Base-by-base conservation (phyloP, 495 filamentous ascomycete genomes). In the Hyaloscypha bicolor region DNA sequence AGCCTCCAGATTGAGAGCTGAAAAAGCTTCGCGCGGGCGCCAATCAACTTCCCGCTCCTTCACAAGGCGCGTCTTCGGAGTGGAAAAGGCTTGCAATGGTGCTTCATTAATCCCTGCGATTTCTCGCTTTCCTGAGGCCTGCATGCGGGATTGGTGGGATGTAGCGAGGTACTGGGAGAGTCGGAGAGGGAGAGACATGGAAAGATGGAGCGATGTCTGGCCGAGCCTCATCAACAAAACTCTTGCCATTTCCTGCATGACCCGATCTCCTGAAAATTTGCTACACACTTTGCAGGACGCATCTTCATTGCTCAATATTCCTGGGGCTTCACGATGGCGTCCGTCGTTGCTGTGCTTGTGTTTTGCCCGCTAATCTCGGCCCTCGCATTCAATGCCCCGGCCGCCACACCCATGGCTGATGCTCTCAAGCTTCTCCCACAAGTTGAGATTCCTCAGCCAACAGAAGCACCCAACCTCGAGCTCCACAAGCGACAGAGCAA, bases 381-480 rank as follows among this genome's bases (percentile, higher is more conserved):
- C 16, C 56, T 59, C 31, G 32, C 56, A 21, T 33, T 59, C 32
- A 37, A 35, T 9, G 32, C 56, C 3, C 29, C 56, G 2, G 11
- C 19, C 3, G 56, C 32, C 31, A 59, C 56, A 32, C 56, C 56
- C 33, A n/a, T 16, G 0, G 19, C 30, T 32, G 19, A 57, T 57
- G 11, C 8, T 37, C 11, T 59, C 56, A 11, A 6, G 21, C 51
- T 53, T 29, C 4, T 4, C 16, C n/a, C 32, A 16, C 5, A 37
- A 37, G 30, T 33, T 21, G 29, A 11, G 31, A n/a, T 29, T 19
- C 56, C 56, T 59, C 30, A 32, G 19, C 56, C 56, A 0, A 59
- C 56, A 59, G 31, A 59, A 21, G 56, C 56, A 35, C 56, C 56
- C 5, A 37, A 39, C 14, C 35, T 37, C 35, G 56, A 59, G 32